Base-by-base conservation (phyloP, 176 grass and related monocot species). In the Ensete glaucum region DNA sequence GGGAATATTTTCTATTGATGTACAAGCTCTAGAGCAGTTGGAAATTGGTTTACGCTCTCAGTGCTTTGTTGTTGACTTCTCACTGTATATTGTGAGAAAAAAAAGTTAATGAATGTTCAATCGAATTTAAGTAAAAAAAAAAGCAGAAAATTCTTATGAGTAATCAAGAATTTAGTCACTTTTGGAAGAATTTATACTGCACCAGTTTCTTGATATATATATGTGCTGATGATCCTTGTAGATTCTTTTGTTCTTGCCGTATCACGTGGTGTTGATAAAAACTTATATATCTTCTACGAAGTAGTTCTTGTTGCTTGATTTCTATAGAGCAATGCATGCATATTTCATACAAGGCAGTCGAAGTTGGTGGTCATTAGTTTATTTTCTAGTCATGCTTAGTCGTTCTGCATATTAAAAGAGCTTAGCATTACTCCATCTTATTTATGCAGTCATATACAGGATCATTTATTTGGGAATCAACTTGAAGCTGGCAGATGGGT, bases 401-500 rank as follows among this genome's bases (percentile, higher is more conserved):
- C 7, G 5, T 20, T 65, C 63, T 65, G 63, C 9, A 26, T 9
- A 26, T 25, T 65, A 13, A 65, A 20, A 25, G 1, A 13, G 21
- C 26, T 60, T 60, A 43, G 0, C 55, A 64, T 24, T 64, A 9
- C 62, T 9, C 5, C 63, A 52, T 20, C 19, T 56, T 19, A 27
- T 17, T 29, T 74, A 17, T 74, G 72, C 25, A 71, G 53, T 74
- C 24, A 27, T 16, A 9, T 17, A 74, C 53, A 17, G 24, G 22
- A 25, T 25, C 68, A 3, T 57, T 74, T 17, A 24, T 53, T 57
- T 25, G 10, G 72, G 53, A 19, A 54, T 16, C 11, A 56, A 23
- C 53, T 27, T 27, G 14, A 50, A 29, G 8, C 21, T 56, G n/a
- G 34, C 3, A 64, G 10, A 96, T 96, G 92, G 74, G 48, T 11